Evolutionary conservation across 495 filamentous ascomycete species (phyloP).

Genomic region (Hypoxylon crocopeplum): DNA sequence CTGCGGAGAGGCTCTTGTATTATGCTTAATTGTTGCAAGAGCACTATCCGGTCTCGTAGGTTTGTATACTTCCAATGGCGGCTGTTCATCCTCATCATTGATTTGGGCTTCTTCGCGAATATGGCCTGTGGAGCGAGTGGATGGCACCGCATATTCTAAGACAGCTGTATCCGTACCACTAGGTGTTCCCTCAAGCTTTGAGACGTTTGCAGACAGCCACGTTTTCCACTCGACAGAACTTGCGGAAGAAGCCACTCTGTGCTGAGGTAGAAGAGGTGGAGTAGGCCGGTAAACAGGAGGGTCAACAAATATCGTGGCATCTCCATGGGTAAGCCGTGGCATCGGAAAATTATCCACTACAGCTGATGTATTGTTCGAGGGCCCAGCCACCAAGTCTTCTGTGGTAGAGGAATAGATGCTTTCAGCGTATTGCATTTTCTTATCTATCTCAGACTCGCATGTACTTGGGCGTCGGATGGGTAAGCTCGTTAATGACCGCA

Average conservation of each 20-base stretch:
- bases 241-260: slow-evolving; percentile 46
- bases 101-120: slow-evolving; percentile 68
- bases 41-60: slow-evolving; percentile 15
- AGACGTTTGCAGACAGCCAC: slow-evolving; percentile 59
- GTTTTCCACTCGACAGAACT: slow-evolving; percentile 62
- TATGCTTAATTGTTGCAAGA: slow-evolving; percentile 23
- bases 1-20: slow-evolving; percentile 46
- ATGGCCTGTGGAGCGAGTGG: slow-evolving; percentile 54
- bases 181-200: slow-evolving; percentile 52
- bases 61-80: slow-evolving; percentile 23
- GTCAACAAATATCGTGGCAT: slow-evolving; percentile 39
- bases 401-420: slow-evolving; percentile 53
- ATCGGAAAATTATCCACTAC: slow-evolving; percentile 7
- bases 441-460: slow-evolving; percentile 41
- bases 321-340: slow-evolving; percentile 26
- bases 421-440: slow-evolving; percentile 45
- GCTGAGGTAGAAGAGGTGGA: slow-evolving; percentile 34
- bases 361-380: slow-evolving; percentile 5
- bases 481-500: slow-evolving; percentile 47
- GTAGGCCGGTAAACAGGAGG: slow-evolving; percentile 34
- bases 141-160: slow-evolving; percentile 47
- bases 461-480: slow-evolving; percentile 37
- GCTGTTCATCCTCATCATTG: slow-evolving; percentile 53
- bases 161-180: slow-evolving; percentile 29
- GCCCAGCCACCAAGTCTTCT: slow-evolving; percentile 7